Evolutionary conservation across 202 grass and related monocot genomes (phyloP).

Genomic region (Sporobolus alterniflorus): DNA sequence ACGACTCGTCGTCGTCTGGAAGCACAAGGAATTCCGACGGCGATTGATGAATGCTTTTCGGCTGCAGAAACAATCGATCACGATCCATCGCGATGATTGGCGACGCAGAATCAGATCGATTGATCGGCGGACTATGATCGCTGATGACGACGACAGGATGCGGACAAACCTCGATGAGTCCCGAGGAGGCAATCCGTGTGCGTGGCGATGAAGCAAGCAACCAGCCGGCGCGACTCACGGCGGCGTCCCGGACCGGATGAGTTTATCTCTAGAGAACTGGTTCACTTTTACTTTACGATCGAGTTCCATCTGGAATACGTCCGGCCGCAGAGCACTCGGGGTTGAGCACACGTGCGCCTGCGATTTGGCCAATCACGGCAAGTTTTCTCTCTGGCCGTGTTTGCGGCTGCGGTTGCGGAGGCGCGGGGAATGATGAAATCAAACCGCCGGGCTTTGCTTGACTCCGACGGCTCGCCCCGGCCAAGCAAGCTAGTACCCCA

Average conservation of each 20-base stretch:
- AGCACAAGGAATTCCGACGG: background rate
- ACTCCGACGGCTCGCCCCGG: too few species aligned
- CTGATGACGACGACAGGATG: too few species aligned
- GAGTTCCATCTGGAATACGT: too few species aligned
- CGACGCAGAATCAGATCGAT: background rate
- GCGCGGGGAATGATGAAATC: too few species aligned
- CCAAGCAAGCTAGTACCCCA: too few species aligned
- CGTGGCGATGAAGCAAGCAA: conserved; percentile 1
- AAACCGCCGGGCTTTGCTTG: too few species aligned
- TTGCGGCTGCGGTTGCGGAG: background rate
- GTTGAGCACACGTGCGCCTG: too few species aligned
- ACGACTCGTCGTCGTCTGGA: too few species aligned
- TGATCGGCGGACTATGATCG: too few species aligned
- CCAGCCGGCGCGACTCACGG: background rate
- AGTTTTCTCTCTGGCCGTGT: background rate
- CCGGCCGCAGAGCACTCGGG: background rate
- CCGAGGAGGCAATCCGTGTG: background rate
- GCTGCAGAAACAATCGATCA: background rate
- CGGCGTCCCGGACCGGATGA: background rate
- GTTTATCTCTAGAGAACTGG: background rate
- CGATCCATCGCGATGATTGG: background rate
- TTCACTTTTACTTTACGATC: too few species aligned
- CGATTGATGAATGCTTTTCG: background rate
- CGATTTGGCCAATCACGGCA: too few species aligned
- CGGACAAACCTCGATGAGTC: background rate